Evolutionary conservation across 1,139 yeast genomes (phyloP), one percentile per base, ranked within the genome.

Genomic region (Yamadazyma diddensiae): DNA sequence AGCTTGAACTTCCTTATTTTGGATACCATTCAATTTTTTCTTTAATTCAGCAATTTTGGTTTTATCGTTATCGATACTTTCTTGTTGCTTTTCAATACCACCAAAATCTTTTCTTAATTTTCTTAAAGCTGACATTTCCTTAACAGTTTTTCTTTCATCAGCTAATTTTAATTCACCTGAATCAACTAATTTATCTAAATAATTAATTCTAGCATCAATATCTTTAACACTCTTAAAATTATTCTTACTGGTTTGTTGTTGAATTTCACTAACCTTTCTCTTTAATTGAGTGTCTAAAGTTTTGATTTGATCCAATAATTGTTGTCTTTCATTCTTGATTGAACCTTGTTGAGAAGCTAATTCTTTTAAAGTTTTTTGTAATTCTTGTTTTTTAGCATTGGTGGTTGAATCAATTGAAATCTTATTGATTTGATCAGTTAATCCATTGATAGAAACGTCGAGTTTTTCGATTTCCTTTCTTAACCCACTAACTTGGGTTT

Each of bases 81-180:
- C 76, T 69, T 88, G 97, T 50, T 77, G 75, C 49, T 78, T 77
- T 53, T 81, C 88, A 49, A 90, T 70, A 28, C 77, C 72, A 31
- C 79, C 79, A 57, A 87, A 84, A 59, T 82, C 94, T 62, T 83
- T 84, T 56, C 81, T 79, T 54, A 83, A 68, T 65, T 86, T 87
- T 62, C 94, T 82, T 59, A 92, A 75, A 33, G 81, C 65, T 35
- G 88, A 76, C 72, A 88, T 85, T 64, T 92, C 97, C 65, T 84
- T 84, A 49, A 94, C 79, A 47, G 71, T 66, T 57, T 81, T 76
- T 69, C 88, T 83, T 72, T 94, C 99, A 44, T 92, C 96, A 34
- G 90, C 97, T 54, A 94, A 77, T 53, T 87, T 79, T 59, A 94
- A 70, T 34, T 73, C 67, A 40, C 98, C 98, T 33, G 85, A 65